Base-by-base conservation (phyloP, 1,284 basidiomycete genomes). In the Phaffia rhodozyma region DNA sequence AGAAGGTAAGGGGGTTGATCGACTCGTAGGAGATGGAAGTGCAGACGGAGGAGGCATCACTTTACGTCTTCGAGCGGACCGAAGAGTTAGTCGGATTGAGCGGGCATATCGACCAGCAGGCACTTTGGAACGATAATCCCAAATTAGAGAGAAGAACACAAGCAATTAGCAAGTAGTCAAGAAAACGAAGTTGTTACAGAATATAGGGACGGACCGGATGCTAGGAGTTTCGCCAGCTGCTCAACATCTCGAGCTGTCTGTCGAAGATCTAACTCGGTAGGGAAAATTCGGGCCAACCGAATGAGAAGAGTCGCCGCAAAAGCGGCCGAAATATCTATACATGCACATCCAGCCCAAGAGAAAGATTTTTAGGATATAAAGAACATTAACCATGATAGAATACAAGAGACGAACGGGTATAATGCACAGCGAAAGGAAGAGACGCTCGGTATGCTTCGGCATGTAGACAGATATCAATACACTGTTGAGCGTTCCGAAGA, bases 231-330 rank as follows among this genome's bases (percentile, higher is more conserved):
- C 0, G 86, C 85, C 5, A 94, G 78, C 61, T 83, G 82, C 73
- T 92, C 89, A 4, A 93, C 86, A 70, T 88, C 84, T 43, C 78
- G 79, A 63, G 86, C 83, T 56, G 91, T 86, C 64, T 86, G 84
- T 53, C 81, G 78, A 53, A 87, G 80, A 71, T 93, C 82, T 67
- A 89, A 87, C 69, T 92, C 87, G 59, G 85, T 82, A 1, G 91
- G 91, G 78, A 94, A 92, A 34, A 94, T 78, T 18, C 91, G 83
- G 51, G 84, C 84, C 52, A 94, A 79, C 55, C 92, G 86, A 64
- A 96, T 80, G 65, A 94, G 77, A 74, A 94, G 88, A 4, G 89
- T 89, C 20, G 89, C 91, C 25, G 88, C 84, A 75, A 96, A 96
- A 0, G 91, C 92, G 2, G 91, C 91, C 49, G 89, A 90, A 55